A percentile compares a stretch with the other conserved stretches of the same genome.
These are phyloP conservation scores for Aquilaria sinensis DNA, from an alignment of 345 rosid species.

Conservation along the genomic window DNA sequence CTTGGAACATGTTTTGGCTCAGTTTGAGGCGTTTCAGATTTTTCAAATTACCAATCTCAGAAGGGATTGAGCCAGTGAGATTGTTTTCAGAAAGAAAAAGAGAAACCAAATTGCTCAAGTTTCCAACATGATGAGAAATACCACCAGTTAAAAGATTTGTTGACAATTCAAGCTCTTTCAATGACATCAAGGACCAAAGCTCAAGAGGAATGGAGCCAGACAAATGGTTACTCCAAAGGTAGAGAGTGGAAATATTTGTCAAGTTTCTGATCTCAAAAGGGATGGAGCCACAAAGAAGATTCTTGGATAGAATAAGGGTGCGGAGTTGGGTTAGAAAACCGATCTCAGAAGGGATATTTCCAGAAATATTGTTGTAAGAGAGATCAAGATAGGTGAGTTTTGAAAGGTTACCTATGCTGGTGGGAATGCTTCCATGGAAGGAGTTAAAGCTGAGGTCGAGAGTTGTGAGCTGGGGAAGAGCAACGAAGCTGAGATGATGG, in stretches of 20 bases:
- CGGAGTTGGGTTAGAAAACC: background rate
- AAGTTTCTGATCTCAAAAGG: no score
- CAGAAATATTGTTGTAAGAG: no score
- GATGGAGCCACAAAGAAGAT: no score
- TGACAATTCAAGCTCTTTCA: no score
- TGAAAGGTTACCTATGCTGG: conserved; percentile 5
- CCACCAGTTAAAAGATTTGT: background rate
- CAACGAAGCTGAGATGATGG: background rate
- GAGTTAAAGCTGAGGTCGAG: background rate
- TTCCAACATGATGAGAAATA: background rate
- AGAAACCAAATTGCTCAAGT: background rate
- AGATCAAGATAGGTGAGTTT: background rate
- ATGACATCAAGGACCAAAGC: no score
- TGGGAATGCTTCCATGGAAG: conserved; percentile 3
- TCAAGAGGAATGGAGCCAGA: no score
- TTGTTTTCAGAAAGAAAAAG: conserved; percentile 8
- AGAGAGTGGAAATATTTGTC: no score
- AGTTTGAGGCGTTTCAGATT: no score
- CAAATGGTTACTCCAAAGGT: no score
- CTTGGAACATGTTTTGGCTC: no score
- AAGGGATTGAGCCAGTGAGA: conserved; percentile 17
- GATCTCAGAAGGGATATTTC: background rate
- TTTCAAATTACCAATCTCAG: background rate
- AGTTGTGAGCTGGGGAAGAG: background rate
- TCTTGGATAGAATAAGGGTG: no score